Evolutionary conservation across 2,329 filamentous ascomycete genomes (phyloP), one percentile per base, ranked within the genome.

Genomic region (Rugonectria rugulosa): DNA sequence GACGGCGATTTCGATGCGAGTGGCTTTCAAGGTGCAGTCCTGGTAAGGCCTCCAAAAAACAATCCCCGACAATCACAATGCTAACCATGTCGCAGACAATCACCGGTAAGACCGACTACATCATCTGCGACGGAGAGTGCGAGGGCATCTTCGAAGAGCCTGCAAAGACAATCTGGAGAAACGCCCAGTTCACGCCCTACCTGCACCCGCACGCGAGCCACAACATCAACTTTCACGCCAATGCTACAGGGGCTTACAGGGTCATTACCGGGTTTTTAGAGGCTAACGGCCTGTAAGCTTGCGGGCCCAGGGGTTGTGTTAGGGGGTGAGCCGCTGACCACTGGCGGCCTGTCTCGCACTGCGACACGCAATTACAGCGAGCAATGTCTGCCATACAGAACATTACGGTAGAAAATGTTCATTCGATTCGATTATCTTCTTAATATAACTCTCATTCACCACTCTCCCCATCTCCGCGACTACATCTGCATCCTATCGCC

Each of bases 101-200:
- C 20, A 54, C 58, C 1, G 60, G 57, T 5, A 46, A 61, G 32
- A 59, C 43, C 0, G 59, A 67, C 43, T 68, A 65, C 40, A 48
- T 67, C n/a, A 59, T 68, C 36, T 63, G 64, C 7, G 66, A 68
- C 17, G 63, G 52, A 32, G 65, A 69, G 31, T 70, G 68, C 36
- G 50, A 54, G 17, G 56, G 59, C 42, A 64, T 69, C 37, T 68
- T 68, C 38, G 67, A 67, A 14, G 60, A 64, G 46, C 64, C 63
- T 6, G 59, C 62, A 11, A 46, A 56, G 14, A 56, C 57, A 27
- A 56, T 66, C 23, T 65, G 54, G 54, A 48, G 42, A 12, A 61
- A 59, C 26, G 57, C 60, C 42, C 53, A 62, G 31, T 52, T 58
- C 26, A 46, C 40, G 10, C 51, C 55, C 5, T 61, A 62, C 31